Percentiles rank a stretch among this genome's conserved stretches.
Evolutionary conservation across 208 protist genomes (phyloP).

Genomic region (Leptomonas seymouri): DNA sequence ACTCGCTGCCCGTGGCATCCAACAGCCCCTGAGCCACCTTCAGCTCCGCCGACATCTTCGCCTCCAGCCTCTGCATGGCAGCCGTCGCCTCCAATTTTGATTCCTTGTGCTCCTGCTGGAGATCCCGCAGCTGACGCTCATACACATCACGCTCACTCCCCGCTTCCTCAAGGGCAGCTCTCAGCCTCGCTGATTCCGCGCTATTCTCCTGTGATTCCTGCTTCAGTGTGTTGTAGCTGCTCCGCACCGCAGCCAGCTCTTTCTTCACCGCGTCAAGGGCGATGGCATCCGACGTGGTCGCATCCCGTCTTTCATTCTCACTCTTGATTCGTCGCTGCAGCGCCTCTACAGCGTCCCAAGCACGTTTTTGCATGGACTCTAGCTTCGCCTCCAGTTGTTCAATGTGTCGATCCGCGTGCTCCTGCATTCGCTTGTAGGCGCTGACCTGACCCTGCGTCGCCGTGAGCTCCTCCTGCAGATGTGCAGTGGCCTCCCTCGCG

Average conservation of each 20-base stretch:
- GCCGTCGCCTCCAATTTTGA: not conserved
- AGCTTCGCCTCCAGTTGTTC: slow-evolving; percentile 25
- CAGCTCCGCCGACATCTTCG: not conserved
- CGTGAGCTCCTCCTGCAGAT: slow-evolving; percentile 19
- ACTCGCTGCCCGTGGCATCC: not conserved
- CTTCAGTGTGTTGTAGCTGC: slow-evolving; percentile 7
- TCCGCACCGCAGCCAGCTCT: slow-evolving; percentile 1
- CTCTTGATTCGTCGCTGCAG: not conserved
- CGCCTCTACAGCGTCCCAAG: not conserved
- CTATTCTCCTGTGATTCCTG: slow-evolving; percentile 8
- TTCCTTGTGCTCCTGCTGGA: slow-evolving; percentile 9
- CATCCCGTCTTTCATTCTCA: not conserved
- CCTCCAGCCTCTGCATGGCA: not conserved
- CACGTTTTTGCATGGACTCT: not conserved
- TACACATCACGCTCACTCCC: slow-evolving; percentile 22
- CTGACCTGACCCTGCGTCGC: slow-evolving; percentile 8
- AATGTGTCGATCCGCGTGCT: slow-evolving; percentile 17
- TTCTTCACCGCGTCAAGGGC: slow-evolving; percentile 1
- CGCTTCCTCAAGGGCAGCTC: slow-evolving; percentile 10
- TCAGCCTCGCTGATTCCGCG: slow-evolving; percentile 14
- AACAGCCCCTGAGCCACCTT: slow-evolving; percentile 7
- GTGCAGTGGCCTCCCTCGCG: slow-evolving; percentile 4
- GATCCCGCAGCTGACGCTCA: slow-evolving; percentile 11
- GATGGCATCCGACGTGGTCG: not conserved
- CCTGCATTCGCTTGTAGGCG: slow-evolving; percentile 20